These are phyloP conservation scores for Sphaerobolus stellatus DNA, from an alignment of 1,284 basidiomycete genomes.

Conservation along the genomic window DNA sequence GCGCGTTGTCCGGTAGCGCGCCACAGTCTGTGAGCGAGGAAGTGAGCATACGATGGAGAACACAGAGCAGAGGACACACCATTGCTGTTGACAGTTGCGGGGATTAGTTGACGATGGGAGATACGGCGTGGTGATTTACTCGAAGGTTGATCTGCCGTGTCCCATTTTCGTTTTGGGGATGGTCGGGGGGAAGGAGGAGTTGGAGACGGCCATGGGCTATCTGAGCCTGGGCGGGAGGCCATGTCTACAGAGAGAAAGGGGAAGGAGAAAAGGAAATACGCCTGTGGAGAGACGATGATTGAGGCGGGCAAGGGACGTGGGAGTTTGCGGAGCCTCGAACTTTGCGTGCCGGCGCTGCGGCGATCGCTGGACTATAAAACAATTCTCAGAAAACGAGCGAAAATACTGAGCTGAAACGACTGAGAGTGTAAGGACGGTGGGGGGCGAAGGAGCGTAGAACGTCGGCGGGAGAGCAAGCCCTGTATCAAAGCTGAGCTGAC, in stretches of 20 bases:
- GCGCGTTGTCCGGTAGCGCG: conserved; percentile 57
- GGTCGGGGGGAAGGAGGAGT: not conserved
- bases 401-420: not conserved
- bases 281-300: conserved; percentile 1
- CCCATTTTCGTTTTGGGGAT: conserved; percentile 2
- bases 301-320: conserved; percentile 2
- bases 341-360: not conserved
- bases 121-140: not conserved
- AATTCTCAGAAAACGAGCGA: not conserved
- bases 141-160: conserved; percentile 2
- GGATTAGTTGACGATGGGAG: not conserved
- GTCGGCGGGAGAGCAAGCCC: too few species aligned
- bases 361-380: too few species aligned
- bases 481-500: too few species aligned
- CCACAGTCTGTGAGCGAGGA: conserved; percentile 8
- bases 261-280: conserved; percentile 1
- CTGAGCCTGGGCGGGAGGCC: conserved; percentile 12
- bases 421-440: too few species aligned
- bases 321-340: conserved; percentile 10
- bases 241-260: conserved; percentile 5
- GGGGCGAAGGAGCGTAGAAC: too few species aligned
- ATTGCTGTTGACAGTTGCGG: not conserved
- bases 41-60: not conserved
- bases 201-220: conserved; percentile 10
- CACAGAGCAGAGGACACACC: not conserved